Percentiles rank a stretch among this genome's conserved stretches.
Evolutionary conservation across 2,329 filamentous ascomycete genomes (phyloP).

Genomic region (Penicillium sp.): DNA sequence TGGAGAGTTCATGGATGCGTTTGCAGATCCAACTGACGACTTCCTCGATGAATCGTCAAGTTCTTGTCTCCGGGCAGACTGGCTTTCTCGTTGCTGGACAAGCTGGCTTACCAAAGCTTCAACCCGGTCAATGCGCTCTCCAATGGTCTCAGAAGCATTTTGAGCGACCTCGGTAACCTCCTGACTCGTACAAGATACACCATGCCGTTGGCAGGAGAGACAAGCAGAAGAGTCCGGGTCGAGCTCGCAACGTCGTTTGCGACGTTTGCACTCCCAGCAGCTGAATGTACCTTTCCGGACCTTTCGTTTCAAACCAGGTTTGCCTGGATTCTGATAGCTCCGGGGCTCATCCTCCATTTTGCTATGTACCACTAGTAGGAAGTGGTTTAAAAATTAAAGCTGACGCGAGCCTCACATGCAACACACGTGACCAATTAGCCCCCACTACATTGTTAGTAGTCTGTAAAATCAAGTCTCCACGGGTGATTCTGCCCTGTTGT

Average conservation of each 20-base stretch:
- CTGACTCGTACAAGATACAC: conserved; percentile 35
- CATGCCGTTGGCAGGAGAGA: conserved; percentile 51
- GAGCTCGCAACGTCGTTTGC: conserved; percentile 59
- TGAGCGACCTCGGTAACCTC: conserved; percentile 7
- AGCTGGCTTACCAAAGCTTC: conserved; percentile 15
- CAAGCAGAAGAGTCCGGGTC: conserved; percentile 45
- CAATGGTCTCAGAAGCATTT: not conserved
- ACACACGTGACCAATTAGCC: too few relatives aligned
- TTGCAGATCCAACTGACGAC: not conserved
- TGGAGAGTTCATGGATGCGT: not conserved
- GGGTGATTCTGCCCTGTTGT: too few relatives aligned
- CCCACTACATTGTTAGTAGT: too few relatives aligned
- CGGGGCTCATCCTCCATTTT: too few relatives aligned
- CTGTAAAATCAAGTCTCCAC: too few relatives aligned
- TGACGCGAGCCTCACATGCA: too few relatives aligned
- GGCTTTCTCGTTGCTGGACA: not conserved
- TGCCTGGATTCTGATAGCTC: conserved; percentile 9
- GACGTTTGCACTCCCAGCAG: conserved; percentile 64
- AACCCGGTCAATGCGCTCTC: conserved; percentile 10
- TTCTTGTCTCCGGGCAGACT: not conserved
- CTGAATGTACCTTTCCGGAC: conserved; percentile 61
- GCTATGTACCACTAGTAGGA: too few relatives aligned
- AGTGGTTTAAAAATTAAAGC: too few relatives aligned
- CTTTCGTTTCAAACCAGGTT: too few relatives aligned
- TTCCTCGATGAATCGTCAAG: not conserved